These are phyloP conservation scores for Blastobotrys parvus DNA, from an alignment of 805 yeast genomes.

Conservation along the genomic window DNA sequence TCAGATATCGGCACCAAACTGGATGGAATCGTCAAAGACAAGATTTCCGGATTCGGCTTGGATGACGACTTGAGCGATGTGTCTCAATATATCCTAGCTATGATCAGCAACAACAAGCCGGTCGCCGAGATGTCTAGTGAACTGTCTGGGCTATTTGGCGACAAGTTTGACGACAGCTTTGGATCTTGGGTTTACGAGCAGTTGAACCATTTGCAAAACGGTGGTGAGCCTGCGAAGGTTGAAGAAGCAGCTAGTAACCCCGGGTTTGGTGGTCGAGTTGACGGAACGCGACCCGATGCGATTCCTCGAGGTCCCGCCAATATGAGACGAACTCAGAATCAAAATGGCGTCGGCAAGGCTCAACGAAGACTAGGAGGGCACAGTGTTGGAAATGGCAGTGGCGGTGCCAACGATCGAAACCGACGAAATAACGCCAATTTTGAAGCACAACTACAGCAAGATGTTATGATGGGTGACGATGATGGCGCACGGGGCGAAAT, in stretches of 20 bases:
- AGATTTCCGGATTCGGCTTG: conserved; percentile 16
- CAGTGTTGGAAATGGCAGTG: conserved; percentile 1
- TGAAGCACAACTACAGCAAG: conserved; percentile 1
- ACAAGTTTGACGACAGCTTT: conserved; percentile 18
- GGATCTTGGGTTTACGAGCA: conserved; percentile 19
- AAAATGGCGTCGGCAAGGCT: conserved; percentile 4
- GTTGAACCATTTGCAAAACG: conserved; percentile 4
- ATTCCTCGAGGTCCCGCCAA: neutral
- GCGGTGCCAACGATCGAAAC: neutral
- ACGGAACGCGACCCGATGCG: neutral
- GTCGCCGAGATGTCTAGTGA: conserved; percentile 19
- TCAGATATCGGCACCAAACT: conserved; percentile 12
- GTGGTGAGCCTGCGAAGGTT: neutral
- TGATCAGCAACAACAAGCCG: conserved; percentile 21
- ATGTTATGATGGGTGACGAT: conserved; percentile 1
- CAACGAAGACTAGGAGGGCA: conserved; percentile 2
- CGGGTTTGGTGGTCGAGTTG: conserved; percentile 1
- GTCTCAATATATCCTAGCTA: conserved; percentile 22
- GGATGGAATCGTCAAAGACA: conserved; percentile 13
- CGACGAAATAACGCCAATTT: neutral
- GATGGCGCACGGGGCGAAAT: neutral
- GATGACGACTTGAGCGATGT: conserved; percentile 22
- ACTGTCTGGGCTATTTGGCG: conserved; percentile 20
- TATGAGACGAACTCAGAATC: neutral
- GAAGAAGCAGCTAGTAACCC: neutral